Evolutionary conservation across 2,329 filamentous ascomycete species (phyloP).

Genomic region (Diaporthe sp.): DNA sequence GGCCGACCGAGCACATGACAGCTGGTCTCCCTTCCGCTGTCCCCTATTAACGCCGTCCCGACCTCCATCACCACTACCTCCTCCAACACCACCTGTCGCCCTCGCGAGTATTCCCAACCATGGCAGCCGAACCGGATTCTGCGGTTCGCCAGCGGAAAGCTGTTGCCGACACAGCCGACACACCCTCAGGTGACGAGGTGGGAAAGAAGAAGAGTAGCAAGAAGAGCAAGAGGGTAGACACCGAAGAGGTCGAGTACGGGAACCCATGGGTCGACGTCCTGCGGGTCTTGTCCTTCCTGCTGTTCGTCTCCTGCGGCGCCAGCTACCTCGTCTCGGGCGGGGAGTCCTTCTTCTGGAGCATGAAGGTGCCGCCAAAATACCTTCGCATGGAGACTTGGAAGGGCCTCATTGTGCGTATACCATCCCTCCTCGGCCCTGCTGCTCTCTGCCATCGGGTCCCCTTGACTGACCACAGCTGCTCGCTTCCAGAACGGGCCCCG

Average conservation of each 20-base stretch:
- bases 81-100: not conserved
- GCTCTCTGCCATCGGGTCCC: not conserved
- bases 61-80: not conserved
- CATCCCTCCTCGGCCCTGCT: not conserved
- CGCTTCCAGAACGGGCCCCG: slow-evolving; percentile 67
- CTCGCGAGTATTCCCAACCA: not conserved
- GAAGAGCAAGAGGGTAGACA: slow-evolving; percentile 43
- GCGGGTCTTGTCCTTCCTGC: slow-evolving; percentile 75
- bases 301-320: slow-evolving; percentile 75
- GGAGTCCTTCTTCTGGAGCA: slow-evolving; percentile 77
- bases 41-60: not conserved
- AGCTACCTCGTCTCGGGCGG: slow-evolving; percentile 83
- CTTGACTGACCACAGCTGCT: slow-evolving; percentile 45
- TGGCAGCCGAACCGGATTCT: slow-evolving; percentile 35
- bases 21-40: not conserved
- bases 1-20: not conserved
- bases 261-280: slow-evolving; percentile 73
- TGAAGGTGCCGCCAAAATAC: slow-evolving; percentile 73
- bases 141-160: slow-evolving; percentile 38
- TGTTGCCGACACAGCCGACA: not conserved
- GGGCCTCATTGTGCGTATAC: slow-evolving; percentile 67
- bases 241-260: slow-evolving; percentile 70
- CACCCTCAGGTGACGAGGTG: slow-evolving; percentile 25
- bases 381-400: slow-evolving; percentile 70
- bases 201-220: slow-evolving; percentile 45